Evolutionary conservation across 345 rosid genomes (phyloP).

Genomic region (Syzygium oleosum): DNA sequence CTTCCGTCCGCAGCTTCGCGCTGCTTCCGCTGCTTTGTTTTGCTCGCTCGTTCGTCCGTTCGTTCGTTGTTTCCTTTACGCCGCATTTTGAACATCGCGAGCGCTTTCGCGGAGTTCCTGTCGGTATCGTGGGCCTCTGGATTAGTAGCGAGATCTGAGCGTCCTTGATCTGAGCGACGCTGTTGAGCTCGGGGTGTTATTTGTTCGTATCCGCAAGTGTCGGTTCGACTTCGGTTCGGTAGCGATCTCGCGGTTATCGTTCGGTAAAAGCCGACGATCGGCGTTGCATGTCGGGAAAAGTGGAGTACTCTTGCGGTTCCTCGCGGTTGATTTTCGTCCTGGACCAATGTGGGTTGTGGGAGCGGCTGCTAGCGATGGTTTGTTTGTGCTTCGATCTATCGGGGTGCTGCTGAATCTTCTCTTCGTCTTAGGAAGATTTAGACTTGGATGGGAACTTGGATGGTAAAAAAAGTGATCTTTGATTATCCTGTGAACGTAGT

Average conservation of each 20-base stretch:
- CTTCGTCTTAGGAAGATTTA: not conserved
- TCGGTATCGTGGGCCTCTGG: not conserved
- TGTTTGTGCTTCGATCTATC: not conserved
- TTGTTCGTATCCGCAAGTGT: not conserved
- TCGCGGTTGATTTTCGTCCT: not conserved
- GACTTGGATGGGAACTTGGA: not conserved
- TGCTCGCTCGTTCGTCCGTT: not conserved
- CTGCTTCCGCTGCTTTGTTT: not conserved
- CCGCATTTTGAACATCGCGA: not conserved
- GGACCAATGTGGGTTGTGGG: not conserved
- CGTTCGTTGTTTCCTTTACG: not conserved
- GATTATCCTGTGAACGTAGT: not conserved
- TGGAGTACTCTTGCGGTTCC: not conserved
- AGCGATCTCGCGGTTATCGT: not conserved
- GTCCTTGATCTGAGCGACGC: not conserved
- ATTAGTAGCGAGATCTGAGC: not conserved
- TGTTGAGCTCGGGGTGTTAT: not conserved
- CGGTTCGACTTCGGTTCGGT: not conserved
- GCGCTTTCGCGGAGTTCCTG: not conserved
- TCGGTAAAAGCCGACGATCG: no score
- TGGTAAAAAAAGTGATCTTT: not conserved
- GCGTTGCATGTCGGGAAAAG: not conserved
- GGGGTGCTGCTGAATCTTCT: not conserved
- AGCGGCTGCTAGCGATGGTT: not conserved
- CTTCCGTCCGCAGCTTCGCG: not conserved